Evolutionary conservation across 2,329 filamentous ascomycete species (phyloP).

Genomic region (Polytolypa hystricis): DNA sequence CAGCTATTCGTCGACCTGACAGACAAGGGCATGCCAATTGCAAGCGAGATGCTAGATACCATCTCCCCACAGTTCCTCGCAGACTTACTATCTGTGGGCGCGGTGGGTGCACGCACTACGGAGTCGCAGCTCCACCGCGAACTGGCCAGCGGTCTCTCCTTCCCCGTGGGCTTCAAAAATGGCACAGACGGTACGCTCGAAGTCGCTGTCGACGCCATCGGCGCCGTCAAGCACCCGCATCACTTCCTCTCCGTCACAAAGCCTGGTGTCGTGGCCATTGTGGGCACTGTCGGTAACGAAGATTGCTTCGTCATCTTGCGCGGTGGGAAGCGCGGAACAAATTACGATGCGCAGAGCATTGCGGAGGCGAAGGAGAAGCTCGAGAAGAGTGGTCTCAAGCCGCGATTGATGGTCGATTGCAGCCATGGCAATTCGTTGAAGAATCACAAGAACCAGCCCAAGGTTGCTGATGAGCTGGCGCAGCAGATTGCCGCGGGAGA

Average conservation of each 20-base stretch:
- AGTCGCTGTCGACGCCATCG: conserved; percentile 91
- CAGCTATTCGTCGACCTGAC: conserved; percentile 92
- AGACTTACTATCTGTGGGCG: conserved; percentile 81
- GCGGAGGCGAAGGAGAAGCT: conserved; percentile 71
- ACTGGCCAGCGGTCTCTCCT: conserved; percentile 82
- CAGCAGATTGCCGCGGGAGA: conserved; percentile 80
- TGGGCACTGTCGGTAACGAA: conserved; percentile 86
- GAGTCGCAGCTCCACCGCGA: conserved; percentile 94
- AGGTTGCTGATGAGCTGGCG: conserved; percentile 71
- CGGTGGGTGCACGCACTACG: conserved; percentile 90
- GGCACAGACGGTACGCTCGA: conserved; percentile 84
- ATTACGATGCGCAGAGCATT: conserved; percentile 81
- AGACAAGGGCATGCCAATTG: conserved; percentile 84
- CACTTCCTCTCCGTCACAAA: conserved; percentile 98
- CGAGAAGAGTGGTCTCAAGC: conserved; percentile 57
- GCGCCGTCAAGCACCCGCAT: conserved; percentile 80
- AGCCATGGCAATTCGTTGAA: conserved; percentile 94
- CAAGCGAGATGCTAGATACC: conserved; percentile 95
- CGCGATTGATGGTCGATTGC: conserved; percentile 93
- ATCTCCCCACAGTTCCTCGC: conserved; percentile 96
- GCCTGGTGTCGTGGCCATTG: conserved; percentile 87
- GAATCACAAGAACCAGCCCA: conserved; percentile 94
- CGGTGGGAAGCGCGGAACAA: conserved; percentile 85
- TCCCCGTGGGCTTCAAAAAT: conserved; percentile 99
- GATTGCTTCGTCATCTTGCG: conserved; percentile 95